phyloP scores from a whole-genome alignment of 129 eudicot genomes.

The Erigeron canadensis region DNA sequence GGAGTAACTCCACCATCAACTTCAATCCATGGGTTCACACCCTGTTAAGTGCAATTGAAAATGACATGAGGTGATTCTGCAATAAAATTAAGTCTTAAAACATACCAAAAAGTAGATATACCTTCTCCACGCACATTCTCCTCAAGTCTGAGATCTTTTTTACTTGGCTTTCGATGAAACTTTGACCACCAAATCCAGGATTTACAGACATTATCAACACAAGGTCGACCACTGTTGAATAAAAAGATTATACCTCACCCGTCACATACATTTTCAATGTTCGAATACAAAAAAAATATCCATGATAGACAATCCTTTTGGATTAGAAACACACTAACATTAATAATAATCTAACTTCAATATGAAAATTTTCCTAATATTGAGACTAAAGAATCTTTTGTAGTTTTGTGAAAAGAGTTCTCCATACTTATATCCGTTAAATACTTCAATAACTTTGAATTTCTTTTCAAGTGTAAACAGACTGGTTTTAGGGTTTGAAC shows the following conservation, averaged over 20 bases:
- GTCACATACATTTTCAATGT: constrained; percentile 1
- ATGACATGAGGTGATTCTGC: constrained; percentile 3
- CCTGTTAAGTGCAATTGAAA: constrained; percentile 41
- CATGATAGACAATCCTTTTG: background rate
- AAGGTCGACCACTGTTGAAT: constrained; percentile 69
- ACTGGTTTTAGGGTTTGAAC: too few relatives aligned
- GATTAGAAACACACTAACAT: too few relatives aligned
- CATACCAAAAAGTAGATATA: constrained; percentile 27
- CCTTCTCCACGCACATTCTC: constrained; percentile 92
- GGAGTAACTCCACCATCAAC: constrained; percentile 99
- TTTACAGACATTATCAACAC: constrained; percentile 96
- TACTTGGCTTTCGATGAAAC: constrained; percentile 99
- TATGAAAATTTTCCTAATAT: too few relatives aligned
- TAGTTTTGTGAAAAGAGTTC: too few relatives aligned
- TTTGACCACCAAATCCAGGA: constrained; percentile 99
- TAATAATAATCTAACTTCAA: too few relatives aligned
- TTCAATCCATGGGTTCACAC: constrained; percentile 99
- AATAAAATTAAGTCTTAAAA: constrained; percentile 6
- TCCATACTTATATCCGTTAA: too few relatives aligned
- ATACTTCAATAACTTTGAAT: too few relatives aligned
- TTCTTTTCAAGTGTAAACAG: too few relatives aligned
- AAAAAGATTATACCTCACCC: background rate
- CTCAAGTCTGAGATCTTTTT: constrained; percentile 94
- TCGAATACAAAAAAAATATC: constrained; percentile 1
- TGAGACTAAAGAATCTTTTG: too few relatives aligned